These are phyloP conservation scores for Xylariomycetidae sp. DNA, from an alignment of 2,329 filamentous ascomycete genomes.

Conservation along the genomic window DNA sequence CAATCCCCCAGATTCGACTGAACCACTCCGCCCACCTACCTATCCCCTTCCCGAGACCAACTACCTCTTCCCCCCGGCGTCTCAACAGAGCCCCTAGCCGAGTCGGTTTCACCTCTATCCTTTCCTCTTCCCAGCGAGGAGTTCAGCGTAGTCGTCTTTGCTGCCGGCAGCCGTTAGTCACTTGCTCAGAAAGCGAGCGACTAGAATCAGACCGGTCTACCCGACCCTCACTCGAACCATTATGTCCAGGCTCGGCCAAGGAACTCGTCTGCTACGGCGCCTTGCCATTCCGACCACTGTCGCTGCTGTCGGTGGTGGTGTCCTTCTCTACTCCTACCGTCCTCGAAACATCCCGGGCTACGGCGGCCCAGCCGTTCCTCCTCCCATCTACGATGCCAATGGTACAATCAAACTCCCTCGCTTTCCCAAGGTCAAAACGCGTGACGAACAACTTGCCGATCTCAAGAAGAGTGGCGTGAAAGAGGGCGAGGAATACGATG, in stretches of 20 bases:
- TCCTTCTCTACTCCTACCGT: conserved; percentile 54
- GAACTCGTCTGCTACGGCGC: conserved; percentile 34
- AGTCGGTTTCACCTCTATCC: no score
- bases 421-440: conserved; percentile 59
- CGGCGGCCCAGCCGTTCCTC: conserved; percentile 64
- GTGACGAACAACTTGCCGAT: conserved; percentile 60
- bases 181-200: no score
- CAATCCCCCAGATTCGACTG: no score
- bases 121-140: no score
- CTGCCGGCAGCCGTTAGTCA: no score
- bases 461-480: conserved; percentile 43
- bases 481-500: conserved; percentile 58
- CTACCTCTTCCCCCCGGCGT: no score
- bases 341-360: conserved; percentile 68
- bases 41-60: no score
- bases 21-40: no score
- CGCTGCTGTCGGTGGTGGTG: conserved; percentile 37
- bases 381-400: conserved; percentile 64
- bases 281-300: conserved; percentile 38
- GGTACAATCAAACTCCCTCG: conserved; percentile 62
- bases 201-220: no score
- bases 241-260: conserved; percentile 28
- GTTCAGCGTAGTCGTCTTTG: no score
- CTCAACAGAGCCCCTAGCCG: no score
- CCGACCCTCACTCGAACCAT: conserved; percentile 4